These are phyloP conservation scores for Neurospora terricola DNA, from an alignment of 495 filamentous ascomycete species.

Conservation along the genomic window DNA sequence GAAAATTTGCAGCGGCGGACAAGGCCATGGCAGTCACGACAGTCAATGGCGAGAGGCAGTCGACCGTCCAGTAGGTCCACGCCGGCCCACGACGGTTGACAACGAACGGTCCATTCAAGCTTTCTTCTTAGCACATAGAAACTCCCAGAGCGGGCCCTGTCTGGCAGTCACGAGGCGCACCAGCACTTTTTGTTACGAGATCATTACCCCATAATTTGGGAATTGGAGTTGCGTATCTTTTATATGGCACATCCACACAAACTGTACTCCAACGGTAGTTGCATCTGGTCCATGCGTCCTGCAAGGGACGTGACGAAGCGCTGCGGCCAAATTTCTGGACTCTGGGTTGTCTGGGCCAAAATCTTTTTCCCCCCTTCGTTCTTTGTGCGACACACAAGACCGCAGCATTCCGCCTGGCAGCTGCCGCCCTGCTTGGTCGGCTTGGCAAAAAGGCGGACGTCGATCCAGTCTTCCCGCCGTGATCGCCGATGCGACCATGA, in stretches of 20 bases:
- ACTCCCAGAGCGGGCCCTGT: conserved; percentile 9
- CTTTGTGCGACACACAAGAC: conserved; percentile 2
- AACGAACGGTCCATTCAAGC: conserved; percentile 7
- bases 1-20: neutral
- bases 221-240: conserved; percentile 8
- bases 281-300: conserved; percentile 1
- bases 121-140: conserved; percentile 26
- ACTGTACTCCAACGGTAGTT: conserved; percentile 6
- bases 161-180: conserved; percentile 21
- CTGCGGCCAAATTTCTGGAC: neutral
- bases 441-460: neutral
- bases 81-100: neutral
- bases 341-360: neutral
- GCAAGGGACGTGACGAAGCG: conserved; percentile 20
- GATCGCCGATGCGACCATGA: neutral
- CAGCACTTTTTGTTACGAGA: conserved; percentile 22
- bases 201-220: conserved; percentile 20
- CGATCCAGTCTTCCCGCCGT: neutral
- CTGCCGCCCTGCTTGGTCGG: conserved; percentile 1
- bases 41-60: neutral
- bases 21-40: neutral
- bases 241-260: neutral
- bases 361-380: neutral
- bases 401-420: conserved; percentile 8
- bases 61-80: neutral